Evolutionary conservation across 2,329 filamentous ascomycete genomes (phyloP).

Genomic region (Trichoderma koningii): DNA sequence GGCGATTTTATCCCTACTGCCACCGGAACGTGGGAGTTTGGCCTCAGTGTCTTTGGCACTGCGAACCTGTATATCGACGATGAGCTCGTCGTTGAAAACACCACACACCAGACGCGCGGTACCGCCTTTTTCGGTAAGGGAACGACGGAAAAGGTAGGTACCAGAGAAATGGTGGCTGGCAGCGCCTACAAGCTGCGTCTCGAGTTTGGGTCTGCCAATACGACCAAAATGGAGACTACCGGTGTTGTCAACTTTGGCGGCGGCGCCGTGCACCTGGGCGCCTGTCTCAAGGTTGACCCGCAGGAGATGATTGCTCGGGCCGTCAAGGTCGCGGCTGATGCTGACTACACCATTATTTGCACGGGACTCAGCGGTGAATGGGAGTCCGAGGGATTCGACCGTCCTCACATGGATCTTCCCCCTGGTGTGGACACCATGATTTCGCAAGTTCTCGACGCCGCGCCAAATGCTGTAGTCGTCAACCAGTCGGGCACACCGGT

Average conservation of each 20-base stretch:
- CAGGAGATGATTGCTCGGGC: slow-evolving; percentile 4
- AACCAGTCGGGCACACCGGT: slow-evolving; percentile 13
- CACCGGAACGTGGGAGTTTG: slow-evolving; percentile 17
- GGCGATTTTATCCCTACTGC: slow-evolving; percentile 5
- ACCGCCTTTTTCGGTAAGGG: slow-evolving; percentile 16
- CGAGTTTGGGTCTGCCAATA: slow-evolving; percentile 11
- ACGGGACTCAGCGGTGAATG: slow-evolving; percentile 8
- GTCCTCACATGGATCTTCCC: slow-evolving; percentile 1
- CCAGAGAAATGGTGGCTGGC: background rate
- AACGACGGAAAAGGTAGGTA: background rate
- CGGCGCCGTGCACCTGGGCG: slow-evolving; percentile 5
- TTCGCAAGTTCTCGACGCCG: slow-evolving; percentile 3
- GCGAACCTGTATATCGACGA: slow-evolving; percentile 4
- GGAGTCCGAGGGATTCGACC: slow-evolving; percentile 14
- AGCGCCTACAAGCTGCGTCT: background rate
- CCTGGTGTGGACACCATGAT: slow-evolving; percentile 1
- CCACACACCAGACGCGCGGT: background rate
- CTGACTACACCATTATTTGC: slow-evolving; percentile 15
- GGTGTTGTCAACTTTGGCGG: slow-evolving; percentile 15
- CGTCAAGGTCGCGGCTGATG: background rate
- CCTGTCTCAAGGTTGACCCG: background rate
- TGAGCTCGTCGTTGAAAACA: slow-evolving; percentile 1
- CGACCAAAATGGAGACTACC: slow-evolving; percentile 15
- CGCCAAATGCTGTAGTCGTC: slow-evolving; percentile 1
- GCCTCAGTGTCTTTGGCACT: slow-evolving; percentile 8